Percentiles rank a stretch among this genome's conserved stretches.
Conservation (phyloP, 495 filamentous ascomycete species). For the Penicillium parvum region DNA sequence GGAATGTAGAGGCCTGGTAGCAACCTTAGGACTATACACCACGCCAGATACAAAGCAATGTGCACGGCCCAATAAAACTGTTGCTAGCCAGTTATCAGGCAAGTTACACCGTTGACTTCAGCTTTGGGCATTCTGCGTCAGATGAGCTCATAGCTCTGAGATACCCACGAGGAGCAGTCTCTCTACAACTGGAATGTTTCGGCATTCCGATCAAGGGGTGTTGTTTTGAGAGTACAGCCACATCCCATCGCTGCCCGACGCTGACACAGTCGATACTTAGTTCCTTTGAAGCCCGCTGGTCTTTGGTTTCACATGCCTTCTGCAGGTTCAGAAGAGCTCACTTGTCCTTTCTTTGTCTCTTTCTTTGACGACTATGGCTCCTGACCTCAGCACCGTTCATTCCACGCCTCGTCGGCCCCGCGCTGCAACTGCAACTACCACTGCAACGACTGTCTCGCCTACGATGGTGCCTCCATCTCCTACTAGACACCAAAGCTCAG, state of each 20-base stretch:
- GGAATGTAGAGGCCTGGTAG: too few species aligned
- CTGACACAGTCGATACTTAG: conserved; percentile 14
- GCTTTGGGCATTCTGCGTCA: conserved; percentile 6
- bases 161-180: neutral
- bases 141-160: conserved; percentile 15
- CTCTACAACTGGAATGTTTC: conserved; percentile 18
- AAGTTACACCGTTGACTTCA: too few species aligned
- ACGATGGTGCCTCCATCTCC: conserved; percentile 39
- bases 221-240: conserved; percentile 10
- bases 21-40: too few species aligned
- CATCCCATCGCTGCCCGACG: conserved; percentile 10
- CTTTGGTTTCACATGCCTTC: conserved; percentile 11
- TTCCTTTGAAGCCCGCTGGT: conserved; percentile 1
- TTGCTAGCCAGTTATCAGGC: neutral
- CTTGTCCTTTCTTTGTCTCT: neutral
- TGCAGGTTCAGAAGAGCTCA: conserved; percentile 19
- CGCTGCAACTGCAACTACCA: conserved; percentile 51
- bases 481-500: conserved; percentile 24
- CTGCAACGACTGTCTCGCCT: conserved; percentile 24
- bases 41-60: too few species aligned
- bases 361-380: conserved; percentile 39
- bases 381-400: conserved; percentile 59
- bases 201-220: conserved; percentile 21
- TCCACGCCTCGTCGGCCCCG: conserved; percentile 45
- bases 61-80: neutral